These are phyloP conservation scores for Lipomyces yamanashiensis DNA, from an alignment of 805 yeast species.

Conservation along the genomic window DNA sequence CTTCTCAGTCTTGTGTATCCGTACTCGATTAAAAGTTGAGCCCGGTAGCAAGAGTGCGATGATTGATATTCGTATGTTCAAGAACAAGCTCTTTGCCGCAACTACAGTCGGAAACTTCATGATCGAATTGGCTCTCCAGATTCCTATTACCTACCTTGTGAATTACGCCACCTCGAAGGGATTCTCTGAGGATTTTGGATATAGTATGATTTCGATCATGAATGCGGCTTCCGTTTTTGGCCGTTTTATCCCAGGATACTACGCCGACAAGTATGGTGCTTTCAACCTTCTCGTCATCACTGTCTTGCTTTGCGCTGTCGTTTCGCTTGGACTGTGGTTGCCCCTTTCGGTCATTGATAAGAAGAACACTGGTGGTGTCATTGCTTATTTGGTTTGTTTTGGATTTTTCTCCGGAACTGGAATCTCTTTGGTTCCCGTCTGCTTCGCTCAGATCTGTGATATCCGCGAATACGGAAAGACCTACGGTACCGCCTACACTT, in stretches of 20 bases:
- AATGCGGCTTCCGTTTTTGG: conserved; percentile 59
- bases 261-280: conserved; percentile 60
- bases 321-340: conserved; percentile 64
- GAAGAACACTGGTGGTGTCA: conserved; percentile 47
- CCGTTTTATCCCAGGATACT: conserved; percentile 57
- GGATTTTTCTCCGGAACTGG: conserved; percentile 69
- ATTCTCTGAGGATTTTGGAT: conserved; percentile 41
- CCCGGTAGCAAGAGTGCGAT: conserved; percentile 17
- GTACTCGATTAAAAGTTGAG: conserved; percentile 43
- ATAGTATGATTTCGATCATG: conserved; percentile 53
- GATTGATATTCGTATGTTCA: conserved; percentile 39
- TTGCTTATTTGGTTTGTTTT: conserved; percentile 57
- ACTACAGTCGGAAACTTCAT: conserved; percentile 40
- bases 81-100: conserved; percentile 40
- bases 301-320: conserved; percentile 52
- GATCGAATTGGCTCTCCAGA: conserved; percentile 43
- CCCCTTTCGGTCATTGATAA: conserved; percentile 58
- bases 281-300: conserved; percentile 61
- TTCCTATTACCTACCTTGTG: conserved; percentile 44
- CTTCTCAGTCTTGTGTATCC: conserved; percentile 46
- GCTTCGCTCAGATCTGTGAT: conserved; percentile 68
- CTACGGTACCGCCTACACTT: conserved; percentile 67
- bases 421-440: conserved; percentile 67
- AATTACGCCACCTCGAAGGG: conserved; percentile 41
- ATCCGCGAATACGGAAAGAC: conserved; percentile 69